phyloP scores from a whole-genome alignment of 345 rosid species.

The Euphorbia tirucalli region DNA sequence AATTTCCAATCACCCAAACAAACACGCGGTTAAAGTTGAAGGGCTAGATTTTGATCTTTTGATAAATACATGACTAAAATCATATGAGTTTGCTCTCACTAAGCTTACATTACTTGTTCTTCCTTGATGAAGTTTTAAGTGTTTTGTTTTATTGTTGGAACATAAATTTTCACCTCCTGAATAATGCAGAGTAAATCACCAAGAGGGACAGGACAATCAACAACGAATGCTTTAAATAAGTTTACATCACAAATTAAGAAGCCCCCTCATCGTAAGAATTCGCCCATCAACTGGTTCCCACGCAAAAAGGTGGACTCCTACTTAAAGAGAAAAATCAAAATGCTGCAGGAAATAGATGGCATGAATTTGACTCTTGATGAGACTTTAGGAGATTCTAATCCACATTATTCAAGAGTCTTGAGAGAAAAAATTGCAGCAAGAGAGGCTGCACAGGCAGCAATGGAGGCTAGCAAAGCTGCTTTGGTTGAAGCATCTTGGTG shows the following conservation, averaged over 20 bases:
- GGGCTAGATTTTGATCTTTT: too few relatives aligned
- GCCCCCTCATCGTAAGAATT: slow-evolving; percentile 72
- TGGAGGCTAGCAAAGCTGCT: slow-evolving; percentile 90
- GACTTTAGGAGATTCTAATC: slow-evolving; percentile 83
- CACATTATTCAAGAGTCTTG: slow-evolving; percentile 78
- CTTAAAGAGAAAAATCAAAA: slow-evolving; percentile 77
- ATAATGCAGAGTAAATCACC: slow-evolving; percentile 56
- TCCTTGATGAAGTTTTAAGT: not conserved
- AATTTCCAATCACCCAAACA: too few relatives aligned
- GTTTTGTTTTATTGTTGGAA: too few relatives aligned
- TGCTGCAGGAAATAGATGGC: slow-evolving; percentile 93
- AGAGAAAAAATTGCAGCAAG: slow-evolving; percentile 91
- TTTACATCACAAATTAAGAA: slow-evolving; percentile 69
- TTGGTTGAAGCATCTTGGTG: slow-evolving; percentile 95
- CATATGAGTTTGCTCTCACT: not conserved
- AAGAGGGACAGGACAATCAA: slow-evolving; percentile 49
- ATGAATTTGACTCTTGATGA: slow-evolving; percentile 90
- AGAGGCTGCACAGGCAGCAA: slow-evolving; percentile 81
- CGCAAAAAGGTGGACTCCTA: slow-evolving; percentile 78
- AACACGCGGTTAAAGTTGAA: too few relatives aligned
- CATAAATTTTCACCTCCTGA: not conserved
- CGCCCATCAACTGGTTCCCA: slow-evolving; percentile 84
- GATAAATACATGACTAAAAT: too few relatives aligned
- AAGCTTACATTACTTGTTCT: not conserved
- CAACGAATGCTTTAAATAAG: slow-evolving; percentile 49